Conservation (phyloP, 805 yeast genomes). For the Kodamaea hsintzibuensis region DNA sequence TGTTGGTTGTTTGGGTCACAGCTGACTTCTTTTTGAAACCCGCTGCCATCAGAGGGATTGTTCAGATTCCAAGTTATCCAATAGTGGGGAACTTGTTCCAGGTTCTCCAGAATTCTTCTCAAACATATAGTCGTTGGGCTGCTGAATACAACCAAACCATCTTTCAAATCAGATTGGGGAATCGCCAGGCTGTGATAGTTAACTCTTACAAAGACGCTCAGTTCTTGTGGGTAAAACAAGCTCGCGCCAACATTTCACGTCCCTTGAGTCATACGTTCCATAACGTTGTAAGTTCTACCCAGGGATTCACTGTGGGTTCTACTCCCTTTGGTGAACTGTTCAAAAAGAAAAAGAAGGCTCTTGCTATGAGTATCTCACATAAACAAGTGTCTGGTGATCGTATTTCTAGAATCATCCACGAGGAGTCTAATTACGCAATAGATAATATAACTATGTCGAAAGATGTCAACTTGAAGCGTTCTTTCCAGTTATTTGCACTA, state of each 20-base stretch:
- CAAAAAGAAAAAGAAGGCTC: conserved; percentile 47
- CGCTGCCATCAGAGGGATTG: conserved; percentile 35
- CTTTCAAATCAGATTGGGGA: conserved; percentile 66
- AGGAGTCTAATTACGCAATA: conserved; percentile 34
- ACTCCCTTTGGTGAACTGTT: conserved; percentile 57
- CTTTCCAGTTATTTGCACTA: conserved; percentile 52
- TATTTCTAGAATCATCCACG: conserved; percentile 35
- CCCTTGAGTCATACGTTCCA: conserved; percentile 72
- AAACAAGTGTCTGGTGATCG: conserved; percentile 36
- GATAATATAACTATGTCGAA: conserved; percentile 11
- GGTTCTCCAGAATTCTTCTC: conserved; percentile 50
- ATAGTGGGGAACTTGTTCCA: conserved; percentile 52
- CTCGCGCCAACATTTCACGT: conserved; percentile 61
- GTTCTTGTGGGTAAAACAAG: conserved; percentile 49
- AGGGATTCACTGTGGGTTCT: conserved; percentile 64
- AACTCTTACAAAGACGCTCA: conserved; percentile 58
- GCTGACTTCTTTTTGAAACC: conserved; percentile 22
- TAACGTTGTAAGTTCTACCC: conserved; percentile 52
- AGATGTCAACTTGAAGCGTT: conserved; percentile 42
- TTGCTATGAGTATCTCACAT: conserved; percentile 40
- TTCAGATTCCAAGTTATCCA: conserved; percentile 49
- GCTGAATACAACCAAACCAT: conserved; percentile 41
- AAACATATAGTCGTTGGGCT: conserved; percentile 47
- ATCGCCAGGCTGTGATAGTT: conserved; percentile 58
- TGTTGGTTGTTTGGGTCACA: background rate